phyloP scores from a whole-genome alignment of 1,284 basidiomycete species.

The Irpex lacteus region DNA sequence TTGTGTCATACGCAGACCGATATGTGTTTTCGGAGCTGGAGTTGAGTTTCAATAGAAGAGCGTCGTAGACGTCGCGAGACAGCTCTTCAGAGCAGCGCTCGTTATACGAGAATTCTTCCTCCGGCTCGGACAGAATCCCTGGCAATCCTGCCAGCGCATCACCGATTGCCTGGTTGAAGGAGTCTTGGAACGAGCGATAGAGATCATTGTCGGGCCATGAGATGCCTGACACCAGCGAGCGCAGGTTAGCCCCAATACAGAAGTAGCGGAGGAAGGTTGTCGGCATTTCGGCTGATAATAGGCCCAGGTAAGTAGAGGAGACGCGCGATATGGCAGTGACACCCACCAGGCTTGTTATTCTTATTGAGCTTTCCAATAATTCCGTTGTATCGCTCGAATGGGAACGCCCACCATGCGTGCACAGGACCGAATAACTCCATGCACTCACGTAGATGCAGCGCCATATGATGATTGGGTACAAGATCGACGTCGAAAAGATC shows the following conservation, averaged over 20 bases:
- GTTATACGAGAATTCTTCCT: not conserved
- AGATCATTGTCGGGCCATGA: conserved; percentile 10
- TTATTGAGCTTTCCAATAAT: conserved; percentile 12
- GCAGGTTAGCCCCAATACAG: conserved; percentile 11
- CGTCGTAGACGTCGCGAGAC: not conserved
- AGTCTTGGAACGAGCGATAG: not conserved
- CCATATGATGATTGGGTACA: conserved; percentile 22
- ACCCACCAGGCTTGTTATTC: conserved; percentile 7
- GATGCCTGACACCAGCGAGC: conserved; percentile 4
- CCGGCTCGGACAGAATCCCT: not conserved
- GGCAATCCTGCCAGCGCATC: not conserved
- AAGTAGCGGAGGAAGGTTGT: conserved; percentile 13
- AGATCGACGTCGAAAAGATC: conserved; percentile 16
- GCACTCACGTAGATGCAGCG: conserved; percentile 23
- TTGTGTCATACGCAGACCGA: not conserved
- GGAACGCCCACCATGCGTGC: conserved; percentile 24
- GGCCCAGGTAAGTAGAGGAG: not conserved
- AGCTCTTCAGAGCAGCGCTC: not conserved
- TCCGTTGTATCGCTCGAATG: conserved; percentile 23
- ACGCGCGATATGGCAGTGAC: not conserved
- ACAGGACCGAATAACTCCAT: conserved; percentile 24
- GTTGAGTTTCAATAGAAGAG: not conserved
- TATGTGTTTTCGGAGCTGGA: not conserved
- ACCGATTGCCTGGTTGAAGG: not conserved
- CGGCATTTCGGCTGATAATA: conserved; percentile 11